Percentiles rank a stretch among this genome's conserved stretches.
phyloP scores from a whole-genome alignment of 192 early-diverging fungal species.

The Coemansia sp. region DNA sequence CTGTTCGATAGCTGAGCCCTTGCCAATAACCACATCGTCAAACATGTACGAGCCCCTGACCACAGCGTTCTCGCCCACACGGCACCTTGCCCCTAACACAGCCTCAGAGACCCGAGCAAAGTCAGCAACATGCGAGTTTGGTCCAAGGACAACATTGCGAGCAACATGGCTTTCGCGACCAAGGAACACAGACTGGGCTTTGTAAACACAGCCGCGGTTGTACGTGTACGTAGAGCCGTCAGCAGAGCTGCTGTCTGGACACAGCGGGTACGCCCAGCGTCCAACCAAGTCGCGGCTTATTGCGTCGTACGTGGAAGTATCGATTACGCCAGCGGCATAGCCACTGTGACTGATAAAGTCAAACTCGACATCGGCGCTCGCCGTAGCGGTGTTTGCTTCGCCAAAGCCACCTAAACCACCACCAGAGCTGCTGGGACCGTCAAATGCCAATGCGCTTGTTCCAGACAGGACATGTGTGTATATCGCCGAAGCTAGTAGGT shows the following conservation, averaged over 20 bases:
- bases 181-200: constrained; percentile 71
- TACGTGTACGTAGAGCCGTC: constrained; percentile 69
- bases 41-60: constrained; percentile 87
- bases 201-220: constrained; percentile 82
- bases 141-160: constrained; percentile 82
- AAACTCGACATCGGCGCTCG: neutral
- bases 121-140: constrained; percentile 72
- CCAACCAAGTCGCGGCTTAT: constrained; percentile 79
- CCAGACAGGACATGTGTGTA: constrained; percentile 73
- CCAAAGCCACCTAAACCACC: neutral
- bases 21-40: constrained; percentile 70
- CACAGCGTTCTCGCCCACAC: constrained; percentile 73
- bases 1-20: constrained; percentile 64
- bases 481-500: constrained; percentile 83
- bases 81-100: constrained; percentile 81
- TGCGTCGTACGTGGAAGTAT: constrained; percentile 66
- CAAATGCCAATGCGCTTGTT: constrained; percentile 62
- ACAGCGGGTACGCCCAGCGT: constrained; percentile 93
- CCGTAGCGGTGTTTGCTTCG: neutral
- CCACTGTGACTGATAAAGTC: constrained; percentile 30
- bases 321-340: constrained; percentile 65
- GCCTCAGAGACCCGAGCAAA: constrained; percentile 70
- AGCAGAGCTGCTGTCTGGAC: constrained; percentile 83
- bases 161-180: constrained; percentile 65
- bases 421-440: constrained; percentile 8